phyloP scores from a whole-genome alignment of 202 grass and related monocot species.

The Bolboschoenoplectus hybrid region DNA sequence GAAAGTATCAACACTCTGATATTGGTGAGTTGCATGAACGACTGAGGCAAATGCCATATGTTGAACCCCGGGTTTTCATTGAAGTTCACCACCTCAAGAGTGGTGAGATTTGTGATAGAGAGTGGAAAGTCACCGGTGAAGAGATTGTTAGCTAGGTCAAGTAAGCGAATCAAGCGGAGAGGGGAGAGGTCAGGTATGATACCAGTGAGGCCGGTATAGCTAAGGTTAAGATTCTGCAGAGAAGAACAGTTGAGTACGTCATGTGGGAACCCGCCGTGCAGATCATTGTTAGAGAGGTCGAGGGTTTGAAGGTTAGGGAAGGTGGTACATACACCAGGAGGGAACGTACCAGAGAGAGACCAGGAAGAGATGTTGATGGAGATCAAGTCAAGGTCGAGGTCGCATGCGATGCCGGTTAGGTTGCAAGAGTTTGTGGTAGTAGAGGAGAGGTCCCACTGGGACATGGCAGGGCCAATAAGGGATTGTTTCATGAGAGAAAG shows the following conservation, averaged over 20 bases:
- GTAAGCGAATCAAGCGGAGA: conserved; percentile 42
- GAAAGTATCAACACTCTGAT: conserved; percentile 78
- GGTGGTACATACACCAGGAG: conserved; percentile 50
- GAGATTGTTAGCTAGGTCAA: conserved; percentile 69
- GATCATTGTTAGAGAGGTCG: conserved; percentile 54
- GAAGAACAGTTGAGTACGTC: conserved; percentile 60
- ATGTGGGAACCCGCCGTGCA: conserved; percentile 61
- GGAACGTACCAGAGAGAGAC: conserved; percentile 61
- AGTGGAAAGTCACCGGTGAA: conserved; percentile 74
- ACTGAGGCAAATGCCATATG: conserved; percentile 57
- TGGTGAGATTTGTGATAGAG: conserved; percentile 53
- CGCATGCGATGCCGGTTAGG: conserved; percentile 58
- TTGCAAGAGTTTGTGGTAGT: conserved; percentile 48
- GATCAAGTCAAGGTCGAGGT: conserved; percentile 41
- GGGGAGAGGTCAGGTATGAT: conserved; percentile 61
- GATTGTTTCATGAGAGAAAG: conserved; percentile 68
- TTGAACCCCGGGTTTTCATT: conserved; percentile 90
- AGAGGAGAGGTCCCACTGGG: conserved; percentile 64
- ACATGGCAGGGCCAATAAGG: conserved; percentile 63
- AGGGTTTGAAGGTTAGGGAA: conserved; percentile 65
- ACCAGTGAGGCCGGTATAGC: conserved; percentile 58
- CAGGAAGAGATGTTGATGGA: conserved; percentile 78
- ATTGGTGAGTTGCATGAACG: conserved; percentile 46
- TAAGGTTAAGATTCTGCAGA: conserved; percentile 74
- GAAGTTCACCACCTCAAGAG: conserved; percentile 66